Evolutionary conservation across 169 alveolate genomes (phyloP).

Genomic region (Plasmodium vinckei): DNA sequence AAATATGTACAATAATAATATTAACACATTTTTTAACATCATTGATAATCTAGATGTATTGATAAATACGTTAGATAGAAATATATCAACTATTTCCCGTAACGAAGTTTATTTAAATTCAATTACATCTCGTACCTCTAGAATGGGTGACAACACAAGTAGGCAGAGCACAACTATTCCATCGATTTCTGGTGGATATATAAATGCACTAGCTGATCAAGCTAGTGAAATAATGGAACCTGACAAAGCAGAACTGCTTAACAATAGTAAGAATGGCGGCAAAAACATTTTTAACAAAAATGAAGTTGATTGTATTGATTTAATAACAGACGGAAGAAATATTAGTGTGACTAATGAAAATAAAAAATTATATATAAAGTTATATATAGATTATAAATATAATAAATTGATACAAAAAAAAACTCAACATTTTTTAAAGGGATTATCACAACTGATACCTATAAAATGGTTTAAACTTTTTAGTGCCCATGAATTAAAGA

Average conservation of each 20-base stretch:
- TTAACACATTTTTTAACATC: conserved; percentile 42
- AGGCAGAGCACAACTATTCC: no score
- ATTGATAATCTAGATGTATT: conserved; percentile 33
- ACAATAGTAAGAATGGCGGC: not conserved
- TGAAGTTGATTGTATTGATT: conserved; percentile 68
- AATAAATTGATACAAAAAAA: conserved; percentile 90
- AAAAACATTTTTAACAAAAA: not conserved
- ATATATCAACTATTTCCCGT: conserved; percentile 19
- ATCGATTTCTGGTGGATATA: not conserved
- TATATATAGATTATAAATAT: conserved; percentile 91
- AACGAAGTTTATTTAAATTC: not conserved
- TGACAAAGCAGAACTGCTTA: not conserved
- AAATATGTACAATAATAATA: not conserved
- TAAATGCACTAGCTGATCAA: not conserved
- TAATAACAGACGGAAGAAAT: conserved; percentile 84
- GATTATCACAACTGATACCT: conserved; percentile 93
- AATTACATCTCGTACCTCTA: not conserved
- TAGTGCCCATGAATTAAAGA: conserved; percentile 94
- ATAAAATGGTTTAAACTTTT: conserved; percentile 92
- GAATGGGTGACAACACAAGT: not conserved
- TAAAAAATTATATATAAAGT: conserved; percentile 90
- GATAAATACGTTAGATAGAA: conserved; percentile 7
- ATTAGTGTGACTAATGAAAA: conserved; percentile 86
- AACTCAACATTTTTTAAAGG: conserved; percentile 90
- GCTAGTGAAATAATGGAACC: not conserved